Conservation (phyloP, 352 stramenopile genomes). For the Globisporangium viniferum region DNA sequence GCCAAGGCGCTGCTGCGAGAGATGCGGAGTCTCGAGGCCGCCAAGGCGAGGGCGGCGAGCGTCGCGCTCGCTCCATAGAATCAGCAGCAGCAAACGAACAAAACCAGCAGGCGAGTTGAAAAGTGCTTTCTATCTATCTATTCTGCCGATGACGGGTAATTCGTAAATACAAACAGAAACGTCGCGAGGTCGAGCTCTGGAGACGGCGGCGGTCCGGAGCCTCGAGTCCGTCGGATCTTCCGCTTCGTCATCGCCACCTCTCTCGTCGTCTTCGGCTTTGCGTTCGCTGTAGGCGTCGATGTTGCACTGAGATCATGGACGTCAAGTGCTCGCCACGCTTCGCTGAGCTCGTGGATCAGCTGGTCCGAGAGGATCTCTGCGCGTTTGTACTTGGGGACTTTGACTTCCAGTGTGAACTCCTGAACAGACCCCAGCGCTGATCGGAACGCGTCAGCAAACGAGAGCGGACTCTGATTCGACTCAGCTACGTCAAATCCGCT, state of each 20-base stretch:
- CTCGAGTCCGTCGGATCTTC: slow-evolving; percentile 22
- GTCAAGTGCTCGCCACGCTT: slow-evolving; percentile 23
- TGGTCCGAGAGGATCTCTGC: slow-evolving; percentile 17
- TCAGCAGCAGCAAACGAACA: neutral
- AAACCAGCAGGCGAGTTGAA: neutral
- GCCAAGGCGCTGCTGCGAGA: slow-evolving; percentile 75
- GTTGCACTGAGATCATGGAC: neutral
- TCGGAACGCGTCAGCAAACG: slow-evolving; percentile 14
- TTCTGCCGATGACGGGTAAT: neutral
- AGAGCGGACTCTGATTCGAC: neutral
- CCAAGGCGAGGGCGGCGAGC: slow-evolving; percentile 11
- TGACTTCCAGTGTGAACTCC: slow-evolving; percentile 19
- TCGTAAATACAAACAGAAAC: slow-evolving; percentile 35
- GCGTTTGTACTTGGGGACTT: slow-evolving; percentile 9
- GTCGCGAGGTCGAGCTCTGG: slow-evolving; percentile 18
- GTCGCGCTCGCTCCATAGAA: neutral
- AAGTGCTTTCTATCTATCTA: slow-evolving; percentile 3
- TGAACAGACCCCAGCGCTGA: slow-evolving; percentile 7
- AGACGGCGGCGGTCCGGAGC: neutral
- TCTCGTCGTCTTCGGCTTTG: slow-evolving; percentile 7
- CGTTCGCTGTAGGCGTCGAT: neutral
- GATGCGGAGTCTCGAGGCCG: slow-evolving; percentile 68
- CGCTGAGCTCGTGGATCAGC: slow-evolving; percentile 17
- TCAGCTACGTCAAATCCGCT: neutral
- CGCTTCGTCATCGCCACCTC: slow-evolving; percentile 34